Percentiles rank a stretch among this genome's conserved stretches.
These are phyloP conservation scores for Priceomyces carsonii DNA, from an alignment of 805 yeast genomes.

Conservation along the genomic window DNA sequence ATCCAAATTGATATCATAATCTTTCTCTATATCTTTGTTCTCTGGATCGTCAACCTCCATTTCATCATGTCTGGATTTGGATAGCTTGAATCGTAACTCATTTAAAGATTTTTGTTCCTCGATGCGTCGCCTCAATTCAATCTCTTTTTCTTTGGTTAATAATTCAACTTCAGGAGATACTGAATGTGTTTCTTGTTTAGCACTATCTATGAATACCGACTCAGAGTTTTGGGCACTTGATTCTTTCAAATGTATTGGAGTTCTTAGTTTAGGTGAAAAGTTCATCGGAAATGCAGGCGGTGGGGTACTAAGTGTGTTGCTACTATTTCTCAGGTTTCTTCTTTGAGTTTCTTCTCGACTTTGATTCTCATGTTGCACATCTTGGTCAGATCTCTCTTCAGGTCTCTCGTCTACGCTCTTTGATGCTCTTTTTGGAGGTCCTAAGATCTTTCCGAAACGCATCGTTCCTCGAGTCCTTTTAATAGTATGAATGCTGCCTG, in stretches of 20 bases:
- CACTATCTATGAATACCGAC: conserved; percentile 16
- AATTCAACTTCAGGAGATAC: conserved; percentile 9
- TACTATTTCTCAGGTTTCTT: neutral
- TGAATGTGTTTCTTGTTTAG: conserved; percentile 14
- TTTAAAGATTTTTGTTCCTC: conserved; percentile 24
- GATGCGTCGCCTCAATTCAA: conserved; percentile 24
- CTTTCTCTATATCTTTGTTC: too few species aligned
- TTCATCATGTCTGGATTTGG: conserved; percentile 8
- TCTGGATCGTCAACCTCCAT: conserved; percentile 2
- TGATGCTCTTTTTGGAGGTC: conserved; percentile 53
- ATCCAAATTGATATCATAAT: too few species aligned
- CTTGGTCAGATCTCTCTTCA: conserved; percentile 3
- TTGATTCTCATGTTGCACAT: neutral
- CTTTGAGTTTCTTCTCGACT: neutral
- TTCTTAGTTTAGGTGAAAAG: conserved; percentile 4
- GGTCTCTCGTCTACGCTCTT: conserved; percentile 13
- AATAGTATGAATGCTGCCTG: conserved; percentile 14
- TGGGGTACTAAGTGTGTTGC: conserved; percentile 4
- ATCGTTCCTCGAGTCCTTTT: conserved; percentile 35
- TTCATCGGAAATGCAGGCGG: conserved; percentile 6
- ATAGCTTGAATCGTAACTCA: conserved; percentile 13
- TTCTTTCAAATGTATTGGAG: conserved; percentile 4
- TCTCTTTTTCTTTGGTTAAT: conserved; percentile 19
- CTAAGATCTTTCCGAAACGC: conserved; percentile 40
- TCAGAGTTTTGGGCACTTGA: conserved; percentile 5